Percentiles rank a stretch among this genome's conserved stretches.
phyloP scores from a whole-genome alignment of 768 basidiomycete genomes.

The Hydnum rufescens region DNA sequence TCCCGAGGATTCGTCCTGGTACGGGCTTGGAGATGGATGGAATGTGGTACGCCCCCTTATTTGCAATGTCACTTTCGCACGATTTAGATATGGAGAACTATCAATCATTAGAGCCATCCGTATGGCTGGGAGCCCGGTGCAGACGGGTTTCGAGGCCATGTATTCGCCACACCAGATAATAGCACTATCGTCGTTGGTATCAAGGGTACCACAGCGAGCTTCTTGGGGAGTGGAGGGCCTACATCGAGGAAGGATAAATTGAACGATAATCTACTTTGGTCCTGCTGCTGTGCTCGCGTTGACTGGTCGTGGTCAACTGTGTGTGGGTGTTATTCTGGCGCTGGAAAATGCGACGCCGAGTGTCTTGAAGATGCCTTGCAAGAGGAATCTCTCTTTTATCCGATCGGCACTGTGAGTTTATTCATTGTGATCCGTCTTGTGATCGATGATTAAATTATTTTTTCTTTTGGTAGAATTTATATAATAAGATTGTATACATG shows the following conservation, averaged over 20 bases:
- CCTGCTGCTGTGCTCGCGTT: conserved; percentile 88
- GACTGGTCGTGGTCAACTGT: conserved; percentile 87
- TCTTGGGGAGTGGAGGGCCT: conserved; percentile 28
- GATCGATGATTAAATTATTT: conserved; percentile 2
- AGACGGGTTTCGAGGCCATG: conserved; percentile 83
- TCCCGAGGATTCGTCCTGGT: conserved; percentile 47
- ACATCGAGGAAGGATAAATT: conserved; percentile 77
- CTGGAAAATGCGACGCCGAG: conserved; percentile 54
- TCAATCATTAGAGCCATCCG: conserved; percentile 31
- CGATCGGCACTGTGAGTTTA: conserved; percentile 57
- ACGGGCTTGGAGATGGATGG: conserved; percentile 42
- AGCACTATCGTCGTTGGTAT: conserved; percentile 71
- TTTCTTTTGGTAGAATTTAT: conserved; percentile 44
- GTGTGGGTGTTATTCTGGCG: conserved; percentile 65
- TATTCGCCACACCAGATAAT: conserved; percentile 69
- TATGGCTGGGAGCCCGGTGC: conserved; percentile 81
- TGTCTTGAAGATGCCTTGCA: conserved; percentile 64
- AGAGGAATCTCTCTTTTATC: conserved; percentile 76
- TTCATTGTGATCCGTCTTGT: neutral
- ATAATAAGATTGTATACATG: conserved; percentile 78
- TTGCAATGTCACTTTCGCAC: too few relatives aligned
- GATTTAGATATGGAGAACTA: conserved; percentile 1
- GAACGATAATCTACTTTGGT: conserved; percentile 88
- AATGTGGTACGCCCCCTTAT: conserved; percentile 31
- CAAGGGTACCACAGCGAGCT: conserved; percentile 77